phyloP scores from a whole-genome alignment of 108 stramenopile genomes.

The Chaetoceros tenuissimus region DNA sequence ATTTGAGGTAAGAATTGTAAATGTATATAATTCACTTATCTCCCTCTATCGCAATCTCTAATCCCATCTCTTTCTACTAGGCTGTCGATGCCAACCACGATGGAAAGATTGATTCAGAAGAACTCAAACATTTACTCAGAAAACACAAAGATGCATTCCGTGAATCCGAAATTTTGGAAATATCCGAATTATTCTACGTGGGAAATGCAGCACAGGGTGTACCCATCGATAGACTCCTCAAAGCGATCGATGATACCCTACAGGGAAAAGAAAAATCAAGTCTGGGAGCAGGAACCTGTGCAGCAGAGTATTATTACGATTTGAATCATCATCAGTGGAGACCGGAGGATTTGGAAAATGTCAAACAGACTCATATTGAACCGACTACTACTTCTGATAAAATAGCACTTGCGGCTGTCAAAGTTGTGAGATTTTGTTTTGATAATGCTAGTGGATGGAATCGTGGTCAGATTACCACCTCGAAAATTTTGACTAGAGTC shows the following conservation, averaged over 20 bases:
- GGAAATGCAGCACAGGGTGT: not conserved
- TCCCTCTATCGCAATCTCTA: not conserved
- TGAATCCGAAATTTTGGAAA: not conserved
- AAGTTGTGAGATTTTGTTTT: conserved; percentile 24
- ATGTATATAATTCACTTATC: not conserved
- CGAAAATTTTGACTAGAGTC: conserved; percentile 44
- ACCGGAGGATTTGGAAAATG: conserved; percentile 29
- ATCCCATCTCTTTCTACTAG: too few relatives aligned
- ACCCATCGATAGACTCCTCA: not conserved
- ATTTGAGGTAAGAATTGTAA: not conserved
- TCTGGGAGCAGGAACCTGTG: conserved; percentile 36
- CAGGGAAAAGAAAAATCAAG: not conserved
- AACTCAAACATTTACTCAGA: not conserved
- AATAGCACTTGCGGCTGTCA: conserved; percentile 22
- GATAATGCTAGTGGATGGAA: conserved; percentile 32
- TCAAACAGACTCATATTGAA: conserved; percentile 25
- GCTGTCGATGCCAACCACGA: not conserved
- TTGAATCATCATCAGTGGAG: too few relatives aligned
- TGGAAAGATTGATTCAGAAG: not conserved
- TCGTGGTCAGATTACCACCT: conserved; percentile 20
- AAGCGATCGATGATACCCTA: not conserved
- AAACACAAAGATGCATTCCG: not conserved
- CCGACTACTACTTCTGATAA: conserved; percentile 20
- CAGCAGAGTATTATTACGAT: conserved; percentile 30
- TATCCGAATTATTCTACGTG: not conserved